Evolutionary conservation across 1,139 yeast species (phyloP), one percentile per base, ranked within the genome.

Genomic region (Yamadazyma pseudoaaseri): DNA sequence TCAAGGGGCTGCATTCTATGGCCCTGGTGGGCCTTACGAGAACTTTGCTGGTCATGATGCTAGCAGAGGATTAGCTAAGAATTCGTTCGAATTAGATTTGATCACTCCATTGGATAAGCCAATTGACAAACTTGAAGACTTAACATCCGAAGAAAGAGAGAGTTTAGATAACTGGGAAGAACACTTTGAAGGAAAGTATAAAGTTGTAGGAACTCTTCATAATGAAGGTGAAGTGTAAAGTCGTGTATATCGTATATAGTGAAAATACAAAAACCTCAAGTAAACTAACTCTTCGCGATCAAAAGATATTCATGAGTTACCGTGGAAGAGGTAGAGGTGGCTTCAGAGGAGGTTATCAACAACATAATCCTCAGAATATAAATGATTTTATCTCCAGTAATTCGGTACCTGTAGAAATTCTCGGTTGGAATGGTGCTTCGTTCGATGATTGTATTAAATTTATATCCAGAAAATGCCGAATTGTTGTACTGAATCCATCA

Each of bases 11-110:
- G 73, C 79, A 33, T 92, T 92, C 55, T 92, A 94, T 54, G 98
- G 98, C 0, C 98, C 98, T 3, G 89, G 94, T 15, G 97, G 97
- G 0, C 96, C 97, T 0, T 92, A 92, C 59, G 82, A 85, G 37
- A 89, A 87, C 54, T 92, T 92, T 68, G 97, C 97, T 1, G 98
- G 98, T 3, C 83, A 87, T 47, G 98, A 92, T 61, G 97, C 98
- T 2, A 84, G 95, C 2, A 69, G 98, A 45, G 98, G 98, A 0
- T 73, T 92, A 42, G 97, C 97, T 1, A 70, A 77, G 51, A 92
- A 90, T 58, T 85, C 96, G 21, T 92, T 92, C 62, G 97, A 92
- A 33, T 56, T 70, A 23, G 73, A 60, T 2, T 65, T 71, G 36
- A 66, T 84, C 28, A 78, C 74, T 29, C 70, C 76, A 10, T 64